These are phyloP conservation scores for Torulaspora microellipsoides DNA, from an alignment of 805 yeast species.

Conservation along the genomic window DNA sequence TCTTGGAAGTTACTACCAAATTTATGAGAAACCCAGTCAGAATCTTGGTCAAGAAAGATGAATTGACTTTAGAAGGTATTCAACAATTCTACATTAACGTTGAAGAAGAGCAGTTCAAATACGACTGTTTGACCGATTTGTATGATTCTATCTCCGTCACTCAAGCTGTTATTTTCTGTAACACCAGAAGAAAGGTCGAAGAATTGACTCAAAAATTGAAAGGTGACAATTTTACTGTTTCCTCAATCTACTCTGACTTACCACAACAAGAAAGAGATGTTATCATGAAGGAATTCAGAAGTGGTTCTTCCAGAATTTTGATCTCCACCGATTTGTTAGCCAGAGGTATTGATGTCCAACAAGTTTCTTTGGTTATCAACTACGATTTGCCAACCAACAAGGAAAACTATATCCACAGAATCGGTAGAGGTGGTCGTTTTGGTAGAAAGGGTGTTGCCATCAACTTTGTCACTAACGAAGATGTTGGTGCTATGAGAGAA, in stretches of 20 bases:
- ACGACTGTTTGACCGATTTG: slow-evolving; percentile 88
- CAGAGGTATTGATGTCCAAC: slow-evolving; percentile 98
- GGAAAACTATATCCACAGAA: slow-evolving; percentile 95
- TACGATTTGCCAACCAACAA: slow-evolving; percentile 90
- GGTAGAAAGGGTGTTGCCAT: slow-evolving; percentile 98
- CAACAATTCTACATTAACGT: slow-evolving; percentile 88
- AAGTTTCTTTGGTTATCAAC: slow-evolving; percentile 91
- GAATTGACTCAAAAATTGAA: slow-evolving; percentile 78
- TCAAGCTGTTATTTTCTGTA: slow-evolving; percentile 97
- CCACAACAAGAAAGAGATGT: slow-evolving; percentile 90
- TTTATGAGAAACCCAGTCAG: slow-evolving; percentile 92
- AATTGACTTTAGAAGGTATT: slow-evolving; percentile 89
- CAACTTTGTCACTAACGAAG: slow-evolving; percentile 83
- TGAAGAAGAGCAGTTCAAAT: slow-evolving; percentile 90
- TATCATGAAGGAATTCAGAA: slow-evolving; percentile 93
- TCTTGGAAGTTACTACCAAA: slow-evolving; percentile 83
- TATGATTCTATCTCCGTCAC: slow-evolving; percentile 94
- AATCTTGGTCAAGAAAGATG: slow-evolving; percentile 91
- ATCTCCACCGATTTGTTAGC: slow-evolving; percentile 98
- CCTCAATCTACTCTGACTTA: slow-evolving; percentile 96
- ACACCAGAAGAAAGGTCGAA: slow-evolving; percentile 93
- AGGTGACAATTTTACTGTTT: slow-evolving; percentile 81
- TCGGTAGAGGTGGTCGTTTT: slow-evolving; percentile 97
- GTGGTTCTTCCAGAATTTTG: slow-evolving; percentile 87
- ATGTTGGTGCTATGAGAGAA: slow-evolving; percentile 67